Conservation (phyloP, 1,284 basidiomycete genomes). For the Cyathus olla region DNA sequence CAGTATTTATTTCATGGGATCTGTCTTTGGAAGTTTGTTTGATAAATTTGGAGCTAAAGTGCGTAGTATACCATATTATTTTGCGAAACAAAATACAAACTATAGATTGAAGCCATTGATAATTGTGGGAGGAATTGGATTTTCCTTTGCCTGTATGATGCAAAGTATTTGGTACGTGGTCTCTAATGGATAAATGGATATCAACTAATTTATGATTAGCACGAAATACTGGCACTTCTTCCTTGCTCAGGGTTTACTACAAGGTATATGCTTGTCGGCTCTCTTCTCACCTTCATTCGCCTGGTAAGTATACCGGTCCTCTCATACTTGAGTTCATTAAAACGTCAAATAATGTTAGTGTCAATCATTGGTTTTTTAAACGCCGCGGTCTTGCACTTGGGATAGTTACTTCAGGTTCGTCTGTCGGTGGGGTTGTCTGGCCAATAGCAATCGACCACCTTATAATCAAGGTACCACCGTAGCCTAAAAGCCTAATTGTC, state of each 20-base stretch:
- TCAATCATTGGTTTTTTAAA: slow-evolving; percentile 19
- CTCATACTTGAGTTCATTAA: too few species aligned
- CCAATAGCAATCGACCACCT: slow-evolving; percentile 15
- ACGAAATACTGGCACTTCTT: slow-evolving; percentile 21
- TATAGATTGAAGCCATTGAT: not conserved
- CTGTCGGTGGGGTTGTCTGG: slow-evolving; percentile 16
- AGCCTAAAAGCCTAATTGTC: too few species aligned
- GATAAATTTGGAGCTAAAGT: slow-evolving; percentile 14
- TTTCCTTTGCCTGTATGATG: slow-evolving; percentile 1
- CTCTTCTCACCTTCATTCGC: slow-evolving; percentile 15
- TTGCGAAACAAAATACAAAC: not conserved
- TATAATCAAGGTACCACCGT: slow-evolving; percentile 9
- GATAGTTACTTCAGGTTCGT: slow-evolving; percentile 14
- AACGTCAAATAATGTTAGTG: not conserved
- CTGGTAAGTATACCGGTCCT: not conserved
- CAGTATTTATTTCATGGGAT: slow-evolving; percentile 17
- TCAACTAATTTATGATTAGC: slow-evolving; percentile 5
- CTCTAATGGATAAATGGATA: not conserved
- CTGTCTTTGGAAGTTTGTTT: slow-evolving; percentile 17
- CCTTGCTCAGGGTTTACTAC: slow-evolving; percentile 17
- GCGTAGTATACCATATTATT: not conserved
- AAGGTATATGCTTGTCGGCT: slow-evolving; percentile 12
- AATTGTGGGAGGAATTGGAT: not conserved
- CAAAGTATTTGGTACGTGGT: slow-evolving; percentile 4
- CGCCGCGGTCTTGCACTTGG: slow-evolving; percentile 16